Percentiles rank a stretch among this genome's conserved stretches.
phyloP scores from a whole-genome alignment of 2,329 filamentous ascomycete species.

The Phyllosticta paracitricarpa region DNA sequence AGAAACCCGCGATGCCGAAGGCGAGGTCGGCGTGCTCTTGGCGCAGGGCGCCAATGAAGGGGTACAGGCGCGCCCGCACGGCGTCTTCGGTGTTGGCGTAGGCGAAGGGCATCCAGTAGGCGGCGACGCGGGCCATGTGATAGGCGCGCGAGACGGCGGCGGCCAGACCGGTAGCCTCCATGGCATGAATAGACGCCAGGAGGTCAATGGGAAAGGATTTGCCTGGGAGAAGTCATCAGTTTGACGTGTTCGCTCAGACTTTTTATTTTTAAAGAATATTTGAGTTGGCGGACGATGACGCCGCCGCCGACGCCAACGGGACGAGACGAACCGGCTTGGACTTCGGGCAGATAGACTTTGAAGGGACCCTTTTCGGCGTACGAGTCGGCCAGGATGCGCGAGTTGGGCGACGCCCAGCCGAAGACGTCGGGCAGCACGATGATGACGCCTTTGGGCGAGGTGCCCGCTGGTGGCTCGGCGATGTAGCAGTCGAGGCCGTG shows the following conservation, averaged over 20 bases:
- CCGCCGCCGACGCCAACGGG: too few relatives aligned
- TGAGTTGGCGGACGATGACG: not conserved
- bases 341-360: conserved; percentile 25
- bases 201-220: conserved; percentile 7
- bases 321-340: conserved; percentile 11
- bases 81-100: not conserved
- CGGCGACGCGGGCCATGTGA: conserved; percentile 14
- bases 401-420: conserved; percentile 27
- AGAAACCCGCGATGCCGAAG: conserved; percentile 27
- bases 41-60: conserved; percentile 14
- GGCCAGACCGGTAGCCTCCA: conserved; percentile 20
- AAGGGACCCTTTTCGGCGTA: conserved; percentile 22
- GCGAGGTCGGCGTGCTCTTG: conserved; percentile 15
- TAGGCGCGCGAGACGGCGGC: conserved; percentile 22
- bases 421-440: conserved; percentile 31
- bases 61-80: not conserved
- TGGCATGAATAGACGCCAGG: conserved; percentile 21
- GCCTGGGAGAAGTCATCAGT: not conserved
- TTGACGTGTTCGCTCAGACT: not conserved
- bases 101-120: not conserved
- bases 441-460: conserved; percentile 23
- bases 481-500: conserved; percentile 30
- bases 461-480: conserved; percentile 21
- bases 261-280: not conserved
- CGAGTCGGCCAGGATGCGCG: conserved; percentile 27